Base-by-base conservation (phyloP, 2,329 filamentous ascomycete genomes). In the Paracoccidioides lutzii region DNA sequence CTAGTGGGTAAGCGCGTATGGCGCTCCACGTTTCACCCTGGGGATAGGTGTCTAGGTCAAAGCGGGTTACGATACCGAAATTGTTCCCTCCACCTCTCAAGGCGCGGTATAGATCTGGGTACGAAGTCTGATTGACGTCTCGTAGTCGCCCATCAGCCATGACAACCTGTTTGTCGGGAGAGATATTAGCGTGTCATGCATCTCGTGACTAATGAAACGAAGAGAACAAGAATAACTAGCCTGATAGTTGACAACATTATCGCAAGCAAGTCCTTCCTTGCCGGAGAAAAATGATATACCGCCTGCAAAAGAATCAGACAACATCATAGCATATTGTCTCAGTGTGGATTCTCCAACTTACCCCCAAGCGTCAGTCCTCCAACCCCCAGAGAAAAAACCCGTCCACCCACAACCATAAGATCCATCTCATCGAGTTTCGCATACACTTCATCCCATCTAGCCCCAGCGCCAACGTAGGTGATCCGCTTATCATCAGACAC, bases 81-180 rank as follows among this genome's bases (percentile, higher is more conserved):
- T 78, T 79, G 65, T 75, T 78, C 15, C 75, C 75, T 15, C 79
- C 78, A 12, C 79, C 79, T 54, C 75, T 74, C 5, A 81, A 70
- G 0, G 74, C 76, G 60, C 68, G 70, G 64, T 71, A 80, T 5
- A 82, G 67, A 54, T 81, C 78, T 0, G 70, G 59, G 57, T 81
- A 66, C 14, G 68, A 63, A 0, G 60, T 64, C 6, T 64, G 60
- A 5, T 70, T 74, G 1, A 74, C 76, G 3, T 70, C 73, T 32
- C 76, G 65, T 38, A 79, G 68, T 5, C 67, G 63, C 4, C 76
- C 75, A 57, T 76, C 71, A n/a, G 75, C 73, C 2, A 80, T 68
- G 4, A 82, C 52, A 10, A 59, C 49, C 52, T 59, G 45, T 33
- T 32, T 30, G 22, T 12, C 14, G 12, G 10, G 30, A 32, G 28